Conservation (phyloP, 2,329 filamentous ascomycete species). For the Stagonosporopsis tanaceti region DNA sequence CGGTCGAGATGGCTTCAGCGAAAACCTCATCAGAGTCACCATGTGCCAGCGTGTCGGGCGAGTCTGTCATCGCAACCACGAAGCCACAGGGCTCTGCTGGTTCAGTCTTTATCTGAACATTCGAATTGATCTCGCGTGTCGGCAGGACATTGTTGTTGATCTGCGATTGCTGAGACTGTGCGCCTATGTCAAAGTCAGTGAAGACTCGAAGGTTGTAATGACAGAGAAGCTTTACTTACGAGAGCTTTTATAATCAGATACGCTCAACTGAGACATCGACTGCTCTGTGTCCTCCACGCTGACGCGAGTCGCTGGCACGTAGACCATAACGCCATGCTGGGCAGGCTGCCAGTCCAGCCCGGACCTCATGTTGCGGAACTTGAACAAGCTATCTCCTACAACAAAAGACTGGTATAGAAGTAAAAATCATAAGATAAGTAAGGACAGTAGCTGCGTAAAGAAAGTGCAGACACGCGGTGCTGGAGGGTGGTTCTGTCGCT, state of each 20-base stretch:
- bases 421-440: too few relatives aligned
- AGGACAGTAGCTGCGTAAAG: background rate
- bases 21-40: background rate
- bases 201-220: too few relatives aligned
- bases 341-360: background rate
- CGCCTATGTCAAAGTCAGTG: background rate
- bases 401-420: background rate
- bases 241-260: background rate
- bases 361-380: background rate
- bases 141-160: background rate
- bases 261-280: background rate
- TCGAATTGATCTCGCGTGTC: background rate
- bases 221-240: background rate
- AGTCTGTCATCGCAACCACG: background rate
- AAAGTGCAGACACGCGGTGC: background rate
- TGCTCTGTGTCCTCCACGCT: background rate
- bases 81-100: background rate
- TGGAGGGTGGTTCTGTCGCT: background rate
- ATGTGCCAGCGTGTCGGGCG: background rate
- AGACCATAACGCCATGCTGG: background rate
- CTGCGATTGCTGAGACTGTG: background rate
- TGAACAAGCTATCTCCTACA: background rate
- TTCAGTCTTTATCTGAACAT: background rate
- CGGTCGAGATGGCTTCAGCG: background rate
- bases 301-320: background rate